Evolutionary conservation across 805 yeast genomes (phyloP), one percentile per base, ranked within the genome.

Genomic region (Wickerhamomyces bovis): DNA sequence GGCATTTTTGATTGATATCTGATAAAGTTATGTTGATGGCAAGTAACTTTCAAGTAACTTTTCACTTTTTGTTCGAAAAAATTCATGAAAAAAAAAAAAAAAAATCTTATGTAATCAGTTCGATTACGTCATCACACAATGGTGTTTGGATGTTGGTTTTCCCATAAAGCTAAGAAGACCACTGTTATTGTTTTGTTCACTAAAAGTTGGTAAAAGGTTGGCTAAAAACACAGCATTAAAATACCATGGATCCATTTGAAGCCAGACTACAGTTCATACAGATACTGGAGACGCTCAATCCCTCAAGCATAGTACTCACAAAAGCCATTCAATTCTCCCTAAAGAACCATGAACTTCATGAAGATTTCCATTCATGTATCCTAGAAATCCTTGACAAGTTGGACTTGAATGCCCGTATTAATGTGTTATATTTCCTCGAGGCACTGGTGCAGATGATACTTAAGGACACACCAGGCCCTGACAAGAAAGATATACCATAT

Each of bases 201-300:
- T n/a, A n/a, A n/a, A n/a, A n/a, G n/a, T n/a, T n/a, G n/a, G n/a
- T n/a, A n/a, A n/a, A 28, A 28, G 31, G 13, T 13, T 28, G n/a
- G 11, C n/a, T 7, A 3, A 12, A 28, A 28, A 3, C 31, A 28
- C 31, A 28, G 31, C 31, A 3, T 13, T 6, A 13, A 13, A 28
- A 8, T 3, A 3, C 10, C 2, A 88, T 90, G 95, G 97, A 90
- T 61, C 82, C 96, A 1, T 87, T 92, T 63, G 96, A 88, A 58
- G 89, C 90, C 5, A 76, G 92, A 48, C 68, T 88, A 41, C 85
- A 84, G 63, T 83, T 90, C 56, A 73, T 80, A 6, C 86, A 81
- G 55, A 76, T 81, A 39, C 70, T 90, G 45, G 75, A 81, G 53
- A 63, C 72, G 7, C 67, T 92, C 38, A 81, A 80, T 39, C 90